Conservation (phyloP, 441 rosid genomes). For the Gossypium schwendimanii region DNA sequence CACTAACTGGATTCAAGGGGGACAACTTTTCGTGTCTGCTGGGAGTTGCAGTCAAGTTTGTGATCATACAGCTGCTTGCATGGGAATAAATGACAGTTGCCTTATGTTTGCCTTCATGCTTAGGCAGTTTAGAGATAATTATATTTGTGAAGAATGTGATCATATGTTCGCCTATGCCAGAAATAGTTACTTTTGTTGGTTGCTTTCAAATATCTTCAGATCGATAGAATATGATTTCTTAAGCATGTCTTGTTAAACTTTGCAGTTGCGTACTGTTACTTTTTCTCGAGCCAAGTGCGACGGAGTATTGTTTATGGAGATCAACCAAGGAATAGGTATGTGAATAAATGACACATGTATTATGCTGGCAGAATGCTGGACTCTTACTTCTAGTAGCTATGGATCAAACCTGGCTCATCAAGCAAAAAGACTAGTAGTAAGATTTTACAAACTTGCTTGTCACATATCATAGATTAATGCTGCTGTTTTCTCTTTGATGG, state of each 20-base stretch:
- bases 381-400: not conserved
- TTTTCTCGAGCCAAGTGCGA: conserved; percentile 66
- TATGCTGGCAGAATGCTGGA: not conserved
- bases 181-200: not conserved
- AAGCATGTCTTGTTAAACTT: conserved; percentile 16
- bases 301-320: conserved; percentile 86
- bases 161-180: not conserved
- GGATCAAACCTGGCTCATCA: not conserved
- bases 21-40: not conserved
- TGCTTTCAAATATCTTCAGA: not conserved
- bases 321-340: conserved; percentile 90
- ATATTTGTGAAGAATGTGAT: not conserved
- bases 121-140: not conserved
- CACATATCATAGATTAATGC: conserved; percentile 2
- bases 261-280: conserved; percentile 84
- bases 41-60: not conserved
- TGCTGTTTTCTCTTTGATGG: not conserved
- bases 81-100: not conserved
- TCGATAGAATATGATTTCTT: not conserved
- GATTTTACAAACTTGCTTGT: conserved; percentile 1
- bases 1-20: not conserved
- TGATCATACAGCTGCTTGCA: not conserved
- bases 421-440: not conserved
- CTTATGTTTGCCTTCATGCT: not conserved
- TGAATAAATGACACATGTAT: conserved; percentile 6